phyloP scores from a whole-genome alignment of 2,329 filamentous ascomycete species.

The Botrytis deweyae region DNA sequence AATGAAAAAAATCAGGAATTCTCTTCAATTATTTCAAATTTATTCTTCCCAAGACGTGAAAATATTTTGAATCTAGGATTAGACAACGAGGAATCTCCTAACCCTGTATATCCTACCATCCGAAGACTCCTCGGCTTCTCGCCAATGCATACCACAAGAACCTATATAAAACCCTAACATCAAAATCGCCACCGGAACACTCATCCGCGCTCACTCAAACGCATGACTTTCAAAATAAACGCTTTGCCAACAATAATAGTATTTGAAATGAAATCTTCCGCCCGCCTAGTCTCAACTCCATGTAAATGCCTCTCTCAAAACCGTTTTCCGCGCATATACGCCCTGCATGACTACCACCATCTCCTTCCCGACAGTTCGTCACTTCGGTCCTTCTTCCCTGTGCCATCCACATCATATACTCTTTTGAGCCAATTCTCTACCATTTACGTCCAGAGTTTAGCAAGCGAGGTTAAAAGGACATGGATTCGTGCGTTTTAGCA shows the following conservation, averaged over 20 bases:
- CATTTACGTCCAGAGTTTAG: neutral
- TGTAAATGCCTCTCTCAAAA: neutral
- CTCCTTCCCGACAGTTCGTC: neutral
- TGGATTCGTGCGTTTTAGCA: neutral
- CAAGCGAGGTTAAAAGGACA: neutral
- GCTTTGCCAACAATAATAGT: neutral
- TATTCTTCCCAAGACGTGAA: neutral
- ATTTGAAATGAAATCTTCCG: neutral
- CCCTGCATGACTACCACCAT: neutral
- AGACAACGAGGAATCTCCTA: neutral
- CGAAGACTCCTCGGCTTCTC: neutral
- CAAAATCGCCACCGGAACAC: neutral
- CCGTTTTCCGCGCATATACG: neutral
- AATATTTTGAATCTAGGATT: neutral
- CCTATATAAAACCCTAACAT: neutral
- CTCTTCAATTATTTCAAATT: neutral
- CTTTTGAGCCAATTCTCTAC: too few relatives aligned
- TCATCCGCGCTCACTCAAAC: neutral
- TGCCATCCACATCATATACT: neutral
- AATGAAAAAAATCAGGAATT: neutral
- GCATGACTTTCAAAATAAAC: neutral
- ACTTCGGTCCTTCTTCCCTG: neutral
- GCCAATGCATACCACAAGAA: neutral
- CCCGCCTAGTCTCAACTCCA: too few relatives aligned
- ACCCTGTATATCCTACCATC: neutral